phyloP scores from a whole-genome alignment of 495 filamentous ascomycete genomes.

The Echria macrotheca region DNA sequence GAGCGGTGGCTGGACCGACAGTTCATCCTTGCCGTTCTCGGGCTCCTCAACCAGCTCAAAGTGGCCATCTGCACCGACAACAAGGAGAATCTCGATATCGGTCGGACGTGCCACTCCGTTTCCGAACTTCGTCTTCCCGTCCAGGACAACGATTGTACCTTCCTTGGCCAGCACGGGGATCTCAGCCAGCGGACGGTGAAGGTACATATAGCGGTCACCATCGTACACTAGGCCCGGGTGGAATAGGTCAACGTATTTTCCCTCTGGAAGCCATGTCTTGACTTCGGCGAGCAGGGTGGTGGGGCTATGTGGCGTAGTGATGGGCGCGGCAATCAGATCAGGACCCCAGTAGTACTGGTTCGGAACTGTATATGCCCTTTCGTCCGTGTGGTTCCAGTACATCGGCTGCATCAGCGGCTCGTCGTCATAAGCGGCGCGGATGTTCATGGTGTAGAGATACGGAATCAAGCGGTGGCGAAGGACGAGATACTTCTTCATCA shows the following conservation, averaged over 20 bases:
- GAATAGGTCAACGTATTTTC: conserved; percentile 48
- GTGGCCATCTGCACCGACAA: conserved; percentile 46
- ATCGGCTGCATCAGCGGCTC: conserved; percentile 52
- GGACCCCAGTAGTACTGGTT: conserved; percentile 54
- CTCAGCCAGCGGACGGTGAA: conserved; percentile 38
- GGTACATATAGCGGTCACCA: conserved; percentile 40
- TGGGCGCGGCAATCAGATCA: conserved; percentile 47
- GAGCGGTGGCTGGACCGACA: conserved; percentile 9
- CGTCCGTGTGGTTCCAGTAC: conserved; percentile 52
- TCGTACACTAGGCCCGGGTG: conserved; percentile 45
- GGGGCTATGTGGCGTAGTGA: conserved; percentile 39
- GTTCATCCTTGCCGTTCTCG: conserved; percentile 31
- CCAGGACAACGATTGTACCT: conserved; percentile 51
- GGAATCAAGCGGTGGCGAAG: conserved; percentile 51
- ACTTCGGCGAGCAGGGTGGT: conserved; percentile 35
- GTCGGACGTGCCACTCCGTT: conserved; percentile 41
- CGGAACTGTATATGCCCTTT: conserved; percentile 44
- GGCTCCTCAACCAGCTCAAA: conserved; percentile 37
- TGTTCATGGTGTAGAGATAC: conserved; percentile 54
- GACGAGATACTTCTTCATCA: conserved; percentile 44
- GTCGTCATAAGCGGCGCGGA: conserved; percentile 33
- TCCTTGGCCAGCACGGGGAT: conserved; percentile 49
- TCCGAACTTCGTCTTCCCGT: conserved; percentile 24
- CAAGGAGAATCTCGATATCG: conserved; percentile 41
- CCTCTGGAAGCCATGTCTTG: conserved; percentile 45